Base-by-base conservation (phyloP, 176 grass and related monocot species). In the Coix lacrymajobi region DNA sequence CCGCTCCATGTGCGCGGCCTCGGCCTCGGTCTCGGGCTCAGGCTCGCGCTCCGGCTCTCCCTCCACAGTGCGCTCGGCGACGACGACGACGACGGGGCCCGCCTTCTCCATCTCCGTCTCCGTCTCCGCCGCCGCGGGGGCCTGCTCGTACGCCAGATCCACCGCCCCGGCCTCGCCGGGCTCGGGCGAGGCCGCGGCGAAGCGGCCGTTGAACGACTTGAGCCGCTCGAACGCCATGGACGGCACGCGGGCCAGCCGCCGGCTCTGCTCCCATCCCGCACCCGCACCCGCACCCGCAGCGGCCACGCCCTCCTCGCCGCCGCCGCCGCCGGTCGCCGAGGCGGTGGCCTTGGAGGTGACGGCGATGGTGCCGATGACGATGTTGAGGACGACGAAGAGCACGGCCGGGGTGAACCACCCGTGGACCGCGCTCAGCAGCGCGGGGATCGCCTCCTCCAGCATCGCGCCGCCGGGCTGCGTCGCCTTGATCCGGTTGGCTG, bases 361-460 rank as follows among this genome's bases (percentile, higher is more conserved):
- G 64, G 93, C 96, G 77, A 99, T 99, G 89, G 93, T 96, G 26
- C 96, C 96, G 63, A 99, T 96, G 87, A 99, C 93, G 77, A 99
- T 22, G 87, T 96, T 99, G 83, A 99, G 83, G 19, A 99, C 77
- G 24, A 99, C 14, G 89, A 99, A 99, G 36, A 99, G 79, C 39
- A 96, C 89, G 29, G 89, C 57, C 0, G 96, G 96, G 9, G 91
- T 99, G 87, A 99, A 90, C 85, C 85, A 96, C 0, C 96, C 90
- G 70, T 88, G 63, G n/a, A 96, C 79, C 12, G 89, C 73, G 78
- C 85, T 92, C 83, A 77, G 88, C 46, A 96, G 61, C 71, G 91
- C 79, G 0, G 89, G 93, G 51, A 99, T 70, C 38, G 80, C 68
- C 78, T 74, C 85, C 36, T 85, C 93, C 51, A 95, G 83, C 93